Evolutionary conservation across 2,329 filamentous ascomycete species (phyloP), one percentile per base, ranked within the genome.

Genomic region (Colletotrichum ledebouriae): DNA sequence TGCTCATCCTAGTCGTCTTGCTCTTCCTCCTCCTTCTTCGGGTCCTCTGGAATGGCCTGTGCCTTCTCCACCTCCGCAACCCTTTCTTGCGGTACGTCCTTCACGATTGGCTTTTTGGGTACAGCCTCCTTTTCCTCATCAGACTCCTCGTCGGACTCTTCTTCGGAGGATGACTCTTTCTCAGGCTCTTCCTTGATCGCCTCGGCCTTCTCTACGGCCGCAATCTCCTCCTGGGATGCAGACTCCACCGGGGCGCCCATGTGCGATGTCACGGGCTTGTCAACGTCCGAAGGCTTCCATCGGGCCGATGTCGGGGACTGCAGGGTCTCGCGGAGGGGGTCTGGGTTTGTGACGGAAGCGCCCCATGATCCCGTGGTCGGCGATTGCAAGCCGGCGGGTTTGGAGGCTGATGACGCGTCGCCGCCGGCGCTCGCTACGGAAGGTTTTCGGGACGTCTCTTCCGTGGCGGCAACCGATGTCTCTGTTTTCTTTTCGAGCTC

Each of bases 321-420:
- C 49, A 84, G 71, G 17, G 77, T 74, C 58, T 76, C 74, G 46
- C 74, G 73, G 4, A 74, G 71, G 17, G 71, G 66, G 52, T 76
- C 73, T 6, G 72, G 59, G 62, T 70, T 63, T 60, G 49, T 59
- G 56, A 41, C 15, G 66, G 62, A 37, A 12, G 73, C 73, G 60
- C 76, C 78, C 83, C 82, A 84, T n/a, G 81, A 79, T 7, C 79
- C 77, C 10, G 79, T 78, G 7, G 80, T 84, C 1, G 84, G 82
- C 1, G 82, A 84, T 69, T 85, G 83, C 22, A 85, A 77, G 4
- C 79, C 79, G 3, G 75, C 72, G 10, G 71, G 70, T 25, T 71
- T 70, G 55, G 56, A 49, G 15, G 52, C 34, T 37, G 63, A 67
- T 6, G 25, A 41, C 37, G 7, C 37, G 52, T 49, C 60, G 52